These are phyloP conservation scores for Aphanomyces euteiches DNA, from an alignment of 352 stramenopile genomes.

Conservation along the genomic window DNA sequence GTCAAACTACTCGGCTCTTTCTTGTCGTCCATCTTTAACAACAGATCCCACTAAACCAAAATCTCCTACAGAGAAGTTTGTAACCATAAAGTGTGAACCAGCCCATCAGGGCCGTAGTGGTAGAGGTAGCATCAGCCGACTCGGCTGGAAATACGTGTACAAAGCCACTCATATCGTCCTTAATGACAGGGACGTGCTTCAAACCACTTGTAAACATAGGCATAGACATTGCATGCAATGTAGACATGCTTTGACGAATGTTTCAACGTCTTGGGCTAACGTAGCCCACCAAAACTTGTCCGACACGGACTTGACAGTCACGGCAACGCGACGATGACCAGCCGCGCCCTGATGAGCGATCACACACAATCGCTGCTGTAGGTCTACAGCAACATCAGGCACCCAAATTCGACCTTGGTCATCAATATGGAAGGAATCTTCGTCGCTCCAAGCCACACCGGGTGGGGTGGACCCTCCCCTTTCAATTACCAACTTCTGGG, in stretches of 20 bases:
- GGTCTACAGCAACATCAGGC: background rate
- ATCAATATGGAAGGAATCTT: background rate
- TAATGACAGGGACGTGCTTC: conserved; percentile 38
- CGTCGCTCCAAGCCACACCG: background rate
- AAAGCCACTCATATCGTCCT: conserved; percentile 40
- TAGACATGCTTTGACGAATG: no score
- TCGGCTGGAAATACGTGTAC: conserved; percentile 5
- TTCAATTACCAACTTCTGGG: background rate
- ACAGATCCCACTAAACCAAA: no score
- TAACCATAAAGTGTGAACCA: background rate
- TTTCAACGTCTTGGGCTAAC: no score
- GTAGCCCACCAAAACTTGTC: no score
- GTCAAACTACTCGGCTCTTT: no score
- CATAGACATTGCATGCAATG: no score
- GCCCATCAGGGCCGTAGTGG: background rate
- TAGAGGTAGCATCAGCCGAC: background rate
- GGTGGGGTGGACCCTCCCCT: background rate
- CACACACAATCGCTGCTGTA: background rate
- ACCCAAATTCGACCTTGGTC: background rate
- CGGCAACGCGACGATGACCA: no score
- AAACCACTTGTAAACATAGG: no score
- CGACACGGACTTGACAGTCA: no score
- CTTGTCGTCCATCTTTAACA: no score
- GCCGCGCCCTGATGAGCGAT: background rate
- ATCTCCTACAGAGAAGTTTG: no score